Evolutionary conservation across 192 early-diverging fungal species (phyloP), one percentile per base, ranked within the genome.

Genomic region (Coemansia sp.): DNA sequence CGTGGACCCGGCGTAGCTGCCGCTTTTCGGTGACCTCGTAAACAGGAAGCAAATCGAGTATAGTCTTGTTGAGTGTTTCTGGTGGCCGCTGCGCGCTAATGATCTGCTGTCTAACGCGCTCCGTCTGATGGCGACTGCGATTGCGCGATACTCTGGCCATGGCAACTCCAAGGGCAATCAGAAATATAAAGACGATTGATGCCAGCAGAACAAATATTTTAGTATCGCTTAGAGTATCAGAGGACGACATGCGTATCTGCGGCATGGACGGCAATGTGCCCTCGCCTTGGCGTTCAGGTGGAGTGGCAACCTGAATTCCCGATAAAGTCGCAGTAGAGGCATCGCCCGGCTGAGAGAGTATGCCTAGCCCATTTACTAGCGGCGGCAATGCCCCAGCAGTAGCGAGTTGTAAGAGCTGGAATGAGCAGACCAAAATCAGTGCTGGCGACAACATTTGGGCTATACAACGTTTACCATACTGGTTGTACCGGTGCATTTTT

Each of bases 151-250:
- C 75, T 18, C 75, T 61, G 11, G 75, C 59, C 75, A 78, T 78
- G 14, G 75, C 75, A n/a, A 78, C 69, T 9, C 69, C 75, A 25
- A 78, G 69, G 3, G 75, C 75, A 15, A 71, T 55, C n/a, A 78
- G 62, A 33, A 78, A 78, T 21, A 78, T 59, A 25, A 78, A 78
- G n/a, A 78, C 75, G 39, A 78, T 71, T 0, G 69, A 64, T 14
- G 75, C 75, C 13, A 78, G 50, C 10, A 78, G 61, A n/a, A 78
- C 65, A 52, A 78, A 78, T 58, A 78, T 78, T 55, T 78, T 78
- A 38, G 75, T 78, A 47, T 78, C 75, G 56, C 75, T 78, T 41
- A 78, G 69, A 15, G 75, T 64, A 22, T 78, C 75, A 7, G 71
- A 52, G 3, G 71, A 57, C 22, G 49, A 23, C 9, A 58, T 4